These are phyloP conservation scores for Blepharisma undulans DNA, from an alignment of 169 alveolate species.

Conservation along the genomic window DNA sequence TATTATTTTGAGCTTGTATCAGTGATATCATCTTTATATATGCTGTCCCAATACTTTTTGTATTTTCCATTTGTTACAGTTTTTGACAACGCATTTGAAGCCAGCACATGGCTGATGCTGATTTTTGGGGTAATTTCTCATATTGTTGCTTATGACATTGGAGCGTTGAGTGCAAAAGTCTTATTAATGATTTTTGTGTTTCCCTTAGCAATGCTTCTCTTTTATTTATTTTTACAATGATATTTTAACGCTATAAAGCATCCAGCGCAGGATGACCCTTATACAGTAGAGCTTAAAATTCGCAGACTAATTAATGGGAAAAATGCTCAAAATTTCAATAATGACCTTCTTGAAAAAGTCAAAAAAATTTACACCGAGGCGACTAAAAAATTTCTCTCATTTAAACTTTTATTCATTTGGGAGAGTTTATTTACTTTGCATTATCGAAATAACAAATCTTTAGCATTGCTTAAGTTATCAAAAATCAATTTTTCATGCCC, in stretches of 20 bases:
- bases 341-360: background rate
- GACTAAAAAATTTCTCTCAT: background rate
- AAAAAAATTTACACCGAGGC: background rate
- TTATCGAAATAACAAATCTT: background rate
- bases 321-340: background rate
- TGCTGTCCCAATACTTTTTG: background rate
- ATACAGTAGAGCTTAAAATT: background rate
- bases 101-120: background rate
- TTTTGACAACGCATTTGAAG: background rate
- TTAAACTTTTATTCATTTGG: conserved; percentile 16
- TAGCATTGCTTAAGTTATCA: background rate
- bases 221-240: background rate
- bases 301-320: background rate
- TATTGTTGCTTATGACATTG: background rate
- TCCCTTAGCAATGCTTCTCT: background rate
- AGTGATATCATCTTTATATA: background rate
- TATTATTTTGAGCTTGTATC: background rate
- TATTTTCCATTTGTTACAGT: background rate
- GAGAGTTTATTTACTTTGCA: background rate
- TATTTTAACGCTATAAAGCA: background rate
- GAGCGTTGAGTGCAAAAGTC: background rate
- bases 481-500: background rate
- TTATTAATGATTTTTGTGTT: background rate
- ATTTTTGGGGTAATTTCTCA: background rate
- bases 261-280: background rate